phyloP scores from a whole-genome alignment of 768 basidiomycete species.

The Russula vinacea region DNA sequence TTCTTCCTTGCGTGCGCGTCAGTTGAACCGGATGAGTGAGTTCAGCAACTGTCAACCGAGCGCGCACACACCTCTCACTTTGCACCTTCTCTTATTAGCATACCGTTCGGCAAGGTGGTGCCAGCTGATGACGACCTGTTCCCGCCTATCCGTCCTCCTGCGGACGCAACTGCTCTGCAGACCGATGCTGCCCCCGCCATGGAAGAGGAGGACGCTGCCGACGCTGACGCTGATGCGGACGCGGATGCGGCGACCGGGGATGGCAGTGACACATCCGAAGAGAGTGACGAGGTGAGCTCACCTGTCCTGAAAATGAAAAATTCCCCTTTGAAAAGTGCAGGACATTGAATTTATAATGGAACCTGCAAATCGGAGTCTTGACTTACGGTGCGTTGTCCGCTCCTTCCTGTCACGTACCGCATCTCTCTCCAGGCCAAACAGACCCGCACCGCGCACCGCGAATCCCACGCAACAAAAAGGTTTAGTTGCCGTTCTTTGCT shows the following conservation, averaged over 20 bases:
- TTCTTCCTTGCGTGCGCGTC: slow-evolving; percentile 23
- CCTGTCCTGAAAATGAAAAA: slow-evolving; percentile 42
- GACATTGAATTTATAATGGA: slow-evolving; percentile 94
- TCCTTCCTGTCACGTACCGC: slow-evolving; percentile 6
- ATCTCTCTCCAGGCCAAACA: slow-evolving; percentile 37
- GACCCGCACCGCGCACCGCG: slow-evolving; percentile 34
- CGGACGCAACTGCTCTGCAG: slow-evolving; percentile 15
- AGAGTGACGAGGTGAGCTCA: slow-evolving; percentile 43
- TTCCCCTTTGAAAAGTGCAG: no score
- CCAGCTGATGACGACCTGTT: slow-evolving; percentile 23
- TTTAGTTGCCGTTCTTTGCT: slow-evolving; percentile 19
- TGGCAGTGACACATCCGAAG: slow-evolving; percentile 43
- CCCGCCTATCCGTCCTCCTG: slow-evolving; percentile 28
- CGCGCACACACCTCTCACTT: slow-evolving; percentile 3
- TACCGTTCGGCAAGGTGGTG: slow-evolving; percentile 19
- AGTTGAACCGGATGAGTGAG: slow-evolving; percentile 30
- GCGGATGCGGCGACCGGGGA: slow-evolving; percentile 39
- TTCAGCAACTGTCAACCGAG: slow-evolving; percentile 11
- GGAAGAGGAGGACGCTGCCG: slow-evolving; percentile 13
- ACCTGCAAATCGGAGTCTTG: slow-evolving; percentile 63
- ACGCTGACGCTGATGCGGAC: slow-evolving; percentile 33
- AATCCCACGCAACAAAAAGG: slow-evolving; percentile 37
- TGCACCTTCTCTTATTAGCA: slow-evolving; percentile 1
- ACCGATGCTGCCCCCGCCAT: slow-evolving; percentile 21
- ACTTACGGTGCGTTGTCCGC: slow-evolving; percentile 56